Conservation (phyloP, 768 basidiomycete genomes). For the Russula olivacea region DNA sequence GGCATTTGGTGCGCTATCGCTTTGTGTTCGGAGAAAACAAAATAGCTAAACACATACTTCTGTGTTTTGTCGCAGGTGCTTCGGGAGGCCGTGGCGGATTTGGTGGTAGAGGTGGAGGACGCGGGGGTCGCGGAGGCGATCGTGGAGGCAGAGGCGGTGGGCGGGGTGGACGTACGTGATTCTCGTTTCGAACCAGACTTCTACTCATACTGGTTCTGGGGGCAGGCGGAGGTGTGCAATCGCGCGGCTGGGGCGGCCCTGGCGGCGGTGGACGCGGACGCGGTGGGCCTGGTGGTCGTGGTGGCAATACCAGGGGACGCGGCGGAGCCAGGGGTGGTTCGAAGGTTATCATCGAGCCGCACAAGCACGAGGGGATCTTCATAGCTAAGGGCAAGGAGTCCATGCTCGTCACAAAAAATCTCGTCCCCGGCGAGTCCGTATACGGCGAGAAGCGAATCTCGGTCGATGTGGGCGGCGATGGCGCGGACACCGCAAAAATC, state of each 20-base stretch:
- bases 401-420: conserved; percentile 94
- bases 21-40: not conserved
- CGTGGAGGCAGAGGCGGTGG: conserved; percentile 33
- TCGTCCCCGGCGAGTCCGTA: conserved; percentile 95
- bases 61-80: conserved; percentile 36
- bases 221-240: conserved; percentile 30
- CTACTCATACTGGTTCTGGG: conserved; percentile 1
- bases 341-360: conserved; percentile 90
- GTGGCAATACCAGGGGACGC: conserved; percentile 59
- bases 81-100: conserved; percentile 70
- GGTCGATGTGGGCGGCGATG: conserved; percentile 50
- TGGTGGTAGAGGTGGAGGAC: conserved; percentile 28
- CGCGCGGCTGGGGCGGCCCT: conserved; percentile 27
- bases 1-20: conserved; percentile 31
- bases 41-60: not conserved
- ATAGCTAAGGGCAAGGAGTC: conserved; percentile 97
- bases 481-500: conserved; percentile 73
- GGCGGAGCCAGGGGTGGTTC: conserved; percentile 79
- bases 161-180: conserved; percentile 26
- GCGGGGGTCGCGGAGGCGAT: conserved; percentile 35
- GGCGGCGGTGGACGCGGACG: conserved; percentile 27
- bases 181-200: not conserved
- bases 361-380: conserved; percentile 91
- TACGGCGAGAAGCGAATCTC: conserved; percentile 98
- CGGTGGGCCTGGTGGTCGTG: conserved; percentile 44